Conservation (phyloP, 768 basidiomycete genomes). For the Calvatia gigantea region DNA sequence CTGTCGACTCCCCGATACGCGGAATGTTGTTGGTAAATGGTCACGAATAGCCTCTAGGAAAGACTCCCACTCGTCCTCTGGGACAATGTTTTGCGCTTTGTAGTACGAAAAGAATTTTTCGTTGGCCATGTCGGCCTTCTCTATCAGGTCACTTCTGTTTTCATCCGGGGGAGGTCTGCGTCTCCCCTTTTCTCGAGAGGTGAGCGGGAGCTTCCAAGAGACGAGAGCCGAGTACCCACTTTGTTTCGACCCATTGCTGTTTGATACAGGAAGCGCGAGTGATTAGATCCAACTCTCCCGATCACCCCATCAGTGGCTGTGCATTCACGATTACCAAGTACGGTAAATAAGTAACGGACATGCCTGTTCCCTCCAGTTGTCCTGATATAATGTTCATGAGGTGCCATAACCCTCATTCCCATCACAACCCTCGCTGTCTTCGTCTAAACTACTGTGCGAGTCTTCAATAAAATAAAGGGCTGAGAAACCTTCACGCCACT, state of each 20-base stretch:
- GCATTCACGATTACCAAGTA: neutral
- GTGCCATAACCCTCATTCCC: no score
- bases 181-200: conserved; percentile 4
- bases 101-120: conserved; percentile 68
- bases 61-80: conserved; percentile 73
- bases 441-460: no score
- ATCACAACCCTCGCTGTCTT: no score
- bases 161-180: conserved; percentile 15
- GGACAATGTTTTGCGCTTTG: conserved; percentile 70
- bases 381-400: no score
- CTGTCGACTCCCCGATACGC: conserved; percentile 87
- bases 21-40: conserved; percentile 90
- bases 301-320: conserved; percentile 11
- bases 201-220: neutral
- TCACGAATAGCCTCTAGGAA: conserved; percentile 64
- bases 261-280: neutral
- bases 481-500: no score
- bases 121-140: conserved; percentile 66
- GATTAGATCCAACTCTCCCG: conserved; percentile 6
- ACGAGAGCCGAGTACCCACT: neutral
- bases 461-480: no score
- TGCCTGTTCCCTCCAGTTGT: no score
- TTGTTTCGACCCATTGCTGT: conserved; percentile 11
- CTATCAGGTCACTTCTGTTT: conserved; percentile 48
- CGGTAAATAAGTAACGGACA: no score